Percentiles rank a stretch among this genome's conserved stretches.
Conservation (phyloP, 2,329 filamentous ascomycete species). For the Phaeomoniella chlamydospora region DNA sequence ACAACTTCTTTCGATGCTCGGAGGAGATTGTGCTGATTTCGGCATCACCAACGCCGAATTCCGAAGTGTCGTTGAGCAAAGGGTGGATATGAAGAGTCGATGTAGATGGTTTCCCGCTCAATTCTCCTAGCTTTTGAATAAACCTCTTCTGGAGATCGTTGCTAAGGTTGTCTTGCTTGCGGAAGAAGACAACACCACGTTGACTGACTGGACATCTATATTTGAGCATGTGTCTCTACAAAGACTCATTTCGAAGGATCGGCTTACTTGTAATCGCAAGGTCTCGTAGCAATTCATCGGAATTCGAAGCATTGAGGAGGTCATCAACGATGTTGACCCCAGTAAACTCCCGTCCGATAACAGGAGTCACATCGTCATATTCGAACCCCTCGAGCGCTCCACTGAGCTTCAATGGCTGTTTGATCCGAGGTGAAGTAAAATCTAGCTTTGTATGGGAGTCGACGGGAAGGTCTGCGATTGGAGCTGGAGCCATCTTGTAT, state of each 20-base stretch:
- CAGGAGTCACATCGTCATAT: conserved; percentile 10
- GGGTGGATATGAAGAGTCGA: conserved; percentile 49
- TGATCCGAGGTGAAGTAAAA: not conserved
- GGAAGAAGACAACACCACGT: conserved; percentile 57
- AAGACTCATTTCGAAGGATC: conserved; percentile 2
- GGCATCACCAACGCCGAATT: conserved; percentile 40
- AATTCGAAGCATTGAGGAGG: conserved; percentile 44
- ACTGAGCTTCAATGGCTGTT: not conserved
- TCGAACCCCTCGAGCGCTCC: not conserved
- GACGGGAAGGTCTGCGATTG: not conserved
- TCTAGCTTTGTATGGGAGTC: not conserved
- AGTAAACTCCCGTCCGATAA: conserved; percentile 24
- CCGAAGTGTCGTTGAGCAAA: conserved; percentile 37
- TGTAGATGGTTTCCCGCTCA: conserved; percentile 42
- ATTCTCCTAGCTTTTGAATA: conserved; percentile 42
- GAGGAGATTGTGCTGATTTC: conserved; percentile 53
- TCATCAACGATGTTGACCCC: conserved; percentile 29
- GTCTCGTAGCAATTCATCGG: conserved; percentile 51
- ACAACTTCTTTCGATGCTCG: conserved; percentile 34
- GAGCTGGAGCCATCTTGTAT: not conserved
- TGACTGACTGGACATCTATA: conserved; percentile 39
- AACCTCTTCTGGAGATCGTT: conserved; percentile 53
- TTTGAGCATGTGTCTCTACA: conserved; percentile 7
- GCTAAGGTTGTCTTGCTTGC: conserved; percentile 44
- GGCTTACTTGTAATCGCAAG: conserved; percentile 50